A percentile compares a stretch with the other conserved stretches of the same genome.
Evolutionary conservation across 2,329 filamentous ascomycete genomes (phyloP).

Genomic region (Fusarium beomiforme): DNA sequence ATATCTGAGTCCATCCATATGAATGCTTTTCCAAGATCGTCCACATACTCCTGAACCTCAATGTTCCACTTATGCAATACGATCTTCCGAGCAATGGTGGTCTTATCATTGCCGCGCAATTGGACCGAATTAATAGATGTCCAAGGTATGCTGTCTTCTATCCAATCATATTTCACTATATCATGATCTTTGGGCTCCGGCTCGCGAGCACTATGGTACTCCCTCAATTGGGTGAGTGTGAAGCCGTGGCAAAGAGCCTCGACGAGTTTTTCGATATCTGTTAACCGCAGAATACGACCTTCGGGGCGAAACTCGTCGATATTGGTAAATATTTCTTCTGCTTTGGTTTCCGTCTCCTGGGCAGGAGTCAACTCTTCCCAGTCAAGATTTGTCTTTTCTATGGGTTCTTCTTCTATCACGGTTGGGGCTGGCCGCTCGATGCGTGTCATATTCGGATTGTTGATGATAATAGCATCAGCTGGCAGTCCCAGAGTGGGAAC

Average conservation of each 20-base stretch:
- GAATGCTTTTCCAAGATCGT: slow-evolving; percentile 53
- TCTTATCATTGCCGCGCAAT: slow-evolving; percentile 50
- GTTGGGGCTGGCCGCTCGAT: slow-evolving; percentile 20
- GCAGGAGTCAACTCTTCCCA: slow-evolving; percentile 47
- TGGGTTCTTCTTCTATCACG: slow-evolving; percentile 31
- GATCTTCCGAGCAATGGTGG: slow-evolving; percentile 53
- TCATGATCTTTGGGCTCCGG: background rate
- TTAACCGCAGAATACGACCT: slow-evolving; percentile 49
- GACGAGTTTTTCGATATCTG: slow-evolving; percentile 55
- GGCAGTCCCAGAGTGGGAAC: slow-evolving; percentile 49
- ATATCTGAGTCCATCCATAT: slow-evolving; percentile 53
- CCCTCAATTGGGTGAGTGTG: slow-evolving; percentile 55
- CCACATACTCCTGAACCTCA: slow-evolving; percentile 56
- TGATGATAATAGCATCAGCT: slow-evolving; percentile 59
- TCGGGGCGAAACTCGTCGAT: slow-evolving; percentile 62
- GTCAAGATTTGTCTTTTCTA: slow-evolving; percentile 33
- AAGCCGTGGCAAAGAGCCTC: slow-evolving; percentile 56
- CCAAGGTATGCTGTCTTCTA: slow-evolving; percentile 56
- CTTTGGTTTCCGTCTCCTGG: slow-evolving; percentile 38
- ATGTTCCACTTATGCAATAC: slow-evolving; percentile 62
- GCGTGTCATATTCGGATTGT: slow-evolving; percentile 49
- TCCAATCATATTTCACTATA: slow-evolving; percentile 52
- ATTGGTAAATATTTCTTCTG: slow-evolving; percentile 54
- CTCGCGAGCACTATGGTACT: slow-evolving; percentile 51
- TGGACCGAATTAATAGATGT: slow-evolving; percentile 18